Percentiles rank a stretch among this genome's conserved stretches.
Evolutionary conservation across 164 flowering plant genomes (phyloP).

Genomic region (Amborella trichopoda): DNA sequence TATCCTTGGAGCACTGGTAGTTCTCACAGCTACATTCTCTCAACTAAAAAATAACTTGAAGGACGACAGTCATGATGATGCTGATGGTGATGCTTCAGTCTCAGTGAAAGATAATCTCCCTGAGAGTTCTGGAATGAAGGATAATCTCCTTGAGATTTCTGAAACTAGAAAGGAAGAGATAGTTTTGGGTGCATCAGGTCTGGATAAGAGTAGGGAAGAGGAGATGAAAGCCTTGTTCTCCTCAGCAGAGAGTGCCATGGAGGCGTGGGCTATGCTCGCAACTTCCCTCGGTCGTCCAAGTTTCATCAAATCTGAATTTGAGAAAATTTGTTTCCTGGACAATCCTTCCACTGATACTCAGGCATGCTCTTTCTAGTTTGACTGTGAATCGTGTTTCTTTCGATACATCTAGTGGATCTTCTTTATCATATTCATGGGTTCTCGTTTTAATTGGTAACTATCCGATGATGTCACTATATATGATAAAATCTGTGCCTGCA

Average conservation of each 20-base stretch:
- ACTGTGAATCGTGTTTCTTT: too few relatives aligned
- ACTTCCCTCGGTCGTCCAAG: constrained; percentile 88
- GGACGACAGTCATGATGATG: constrained; percentile 14
- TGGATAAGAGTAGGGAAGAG: constrained; percentile 57
- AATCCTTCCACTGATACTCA: constrained; percentile 84
- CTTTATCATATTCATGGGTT: too few relatives aligned
- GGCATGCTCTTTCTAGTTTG: constrained; percentile 20
- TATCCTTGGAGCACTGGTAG: constrained; percentile 36
- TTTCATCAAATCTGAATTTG: constrained; percentile 95
- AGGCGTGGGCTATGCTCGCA: constrained; percentile 99
- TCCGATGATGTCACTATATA: too few relatives aligned
- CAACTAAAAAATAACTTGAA: constrained; percentile 30
- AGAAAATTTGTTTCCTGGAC: constrained; percentile 88
- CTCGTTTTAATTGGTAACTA: too few relatives aligned
- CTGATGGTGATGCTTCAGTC: constrained; percentile 11
- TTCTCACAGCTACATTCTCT: constrained; percentile 49
- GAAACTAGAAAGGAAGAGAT: constrained; percentile 10
- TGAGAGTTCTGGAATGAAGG: too few relatives aligned
- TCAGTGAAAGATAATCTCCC: constrained; percentile 11
- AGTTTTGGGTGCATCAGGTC: constrained; percentile 14
- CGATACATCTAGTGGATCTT: too few relatives aligned
- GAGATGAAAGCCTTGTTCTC: constrained; percentile 80
- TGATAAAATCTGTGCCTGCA: too few relatives aligned
- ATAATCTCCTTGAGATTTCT: too few relatives aligned
- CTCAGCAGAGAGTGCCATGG: constrained; percentile 98